These are phyloP conservation scores for Auricularia sp. DNA, from an alignment of 768 basidiomycete species.

Conservation along the genomic window DNA sequence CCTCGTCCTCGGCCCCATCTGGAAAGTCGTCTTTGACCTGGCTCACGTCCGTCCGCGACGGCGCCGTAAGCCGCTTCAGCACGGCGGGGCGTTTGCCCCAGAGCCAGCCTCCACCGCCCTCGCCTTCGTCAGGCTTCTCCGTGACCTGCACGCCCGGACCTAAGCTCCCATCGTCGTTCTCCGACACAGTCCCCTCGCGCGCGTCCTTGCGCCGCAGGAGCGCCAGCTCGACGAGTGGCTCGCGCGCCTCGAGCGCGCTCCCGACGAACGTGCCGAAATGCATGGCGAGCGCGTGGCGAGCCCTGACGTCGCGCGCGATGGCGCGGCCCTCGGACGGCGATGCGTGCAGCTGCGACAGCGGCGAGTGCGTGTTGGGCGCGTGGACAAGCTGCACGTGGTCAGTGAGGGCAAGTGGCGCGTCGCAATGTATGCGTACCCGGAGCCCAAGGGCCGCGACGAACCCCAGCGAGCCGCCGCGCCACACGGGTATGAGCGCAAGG, in stretches of 20 bases:
- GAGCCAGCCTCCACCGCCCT: not conserved
- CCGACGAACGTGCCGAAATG: slow-evolving; percentile 39
- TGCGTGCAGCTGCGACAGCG: slow-evolving; percentile 30
- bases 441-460: slow-evolving; percentile 29
- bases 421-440: slow-evolving; percentile 19
- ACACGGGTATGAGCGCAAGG: slow-evolving; percentile 34
- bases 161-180: not conserved
- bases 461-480: slow-evolving; percentile 33
- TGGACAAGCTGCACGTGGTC: not conserved
- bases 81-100: not conserved
- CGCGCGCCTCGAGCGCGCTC: slow-evolving; percentile 29
- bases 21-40: no score
- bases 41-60: not conserved
- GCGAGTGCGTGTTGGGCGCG: slow-evolving; percentile 17
- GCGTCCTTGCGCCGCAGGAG: not conserved
- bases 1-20: no score
- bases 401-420: not conserved
- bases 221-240: slow-evolving; percentile 26
- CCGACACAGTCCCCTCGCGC: not conserved
- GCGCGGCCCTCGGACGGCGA: slow-evolving; percentile 32
- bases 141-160: not conserved
- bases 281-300: slow-evolving; percentile 30
- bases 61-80: not conserved
- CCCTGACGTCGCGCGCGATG: slow-evolving; percentile 29
- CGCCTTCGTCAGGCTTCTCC: not conserved